These are phyloP conservation scores for Grifola frondosa DNA, from an alignment of 1,284 basidiomycete genomes.

Conservation along the genomic window DNA sequence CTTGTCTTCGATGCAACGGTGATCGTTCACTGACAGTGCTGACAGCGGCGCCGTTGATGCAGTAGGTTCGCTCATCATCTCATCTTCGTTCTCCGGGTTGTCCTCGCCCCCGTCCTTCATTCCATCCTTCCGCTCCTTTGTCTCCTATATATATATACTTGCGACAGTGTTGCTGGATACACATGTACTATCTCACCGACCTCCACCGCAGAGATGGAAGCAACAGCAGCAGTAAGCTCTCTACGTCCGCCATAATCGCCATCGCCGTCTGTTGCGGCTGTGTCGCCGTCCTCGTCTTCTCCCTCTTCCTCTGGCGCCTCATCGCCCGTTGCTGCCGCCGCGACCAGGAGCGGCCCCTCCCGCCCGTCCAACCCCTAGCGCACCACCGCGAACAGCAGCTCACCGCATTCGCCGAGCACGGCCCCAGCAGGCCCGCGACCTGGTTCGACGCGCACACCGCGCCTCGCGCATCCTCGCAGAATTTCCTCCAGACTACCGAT, in stretches of 20 bases:
- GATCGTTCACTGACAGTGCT: constrained; percentile 7
- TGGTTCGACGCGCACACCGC: constrained; percentile 23
- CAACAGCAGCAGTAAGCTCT: constrained; percentile 27
- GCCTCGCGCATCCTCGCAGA: constrained; percentile 11
- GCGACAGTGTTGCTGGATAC: constrained; percentile 5
- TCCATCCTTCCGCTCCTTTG: constrained; percentile 18
- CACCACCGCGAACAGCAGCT: constrained; percentile 52
- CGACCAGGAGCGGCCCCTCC: constrained; percentile 44
- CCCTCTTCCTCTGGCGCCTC: constrained; percentile 39
- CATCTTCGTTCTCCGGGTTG: constrained; percentile 13
- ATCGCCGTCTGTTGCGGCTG: constrained; percentile 43
- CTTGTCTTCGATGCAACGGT: too few species aligned
- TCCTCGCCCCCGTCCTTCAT: constrained; percentile 11
- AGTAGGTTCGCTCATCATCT: constrained; percentile 4
- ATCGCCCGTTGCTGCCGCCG: constrained; percentile 34
- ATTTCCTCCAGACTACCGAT: constrained; percentile 16
- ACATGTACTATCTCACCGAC: constrained; percentile 11
- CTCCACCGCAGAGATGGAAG: constrained; percentile 13
- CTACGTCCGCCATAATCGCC: constrained; percentile 45
- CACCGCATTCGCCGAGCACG: constrained; percentile 28
- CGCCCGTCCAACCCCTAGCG: constrained; percentile 59
- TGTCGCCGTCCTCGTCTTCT: constrained; percentile 39
- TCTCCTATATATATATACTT: background rate
- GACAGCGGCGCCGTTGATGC: constrained; percentile 16
- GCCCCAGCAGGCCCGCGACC: constrained; percentile 17